These are phyloP conservation scores for Globisporangium recalcitrans DNA, from an alignment of 352 stramenopile species.

Conservation along the genomic window DNA sequence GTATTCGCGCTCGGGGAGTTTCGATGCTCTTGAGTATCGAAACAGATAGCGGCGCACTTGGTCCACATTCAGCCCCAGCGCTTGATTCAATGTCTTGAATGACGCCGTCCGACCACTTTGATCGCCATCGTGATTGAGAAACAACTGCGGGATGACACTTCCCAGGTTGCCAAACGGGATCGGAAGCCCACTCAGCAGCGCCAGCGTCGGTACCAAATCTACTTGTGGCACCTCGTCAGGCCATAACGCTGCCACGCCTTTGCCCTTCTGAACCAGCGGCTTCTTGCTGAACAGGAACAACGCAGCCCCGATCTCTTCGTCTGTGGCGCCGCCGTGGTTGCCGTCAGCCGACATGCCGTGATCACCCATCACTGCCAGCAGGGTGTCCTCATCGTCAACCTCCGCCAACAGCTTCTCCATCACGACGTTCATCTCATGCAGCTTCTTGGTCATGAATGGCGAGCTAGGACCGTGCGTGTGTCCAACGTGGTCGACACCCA, in stretches of 20 bases:
- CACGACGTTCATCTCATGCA: constrained; percentile 94
- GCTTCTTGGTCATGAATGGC: constrained; percentile 92
- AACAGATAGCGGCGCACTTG: constrained; percentile 81
- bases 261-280: constrained; percentile 22
- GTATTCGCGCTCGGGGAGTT: constrained; percentile 52
- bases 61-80: constrained; percentile 74
- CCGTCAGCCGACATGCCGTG: constrained; percentile 98
- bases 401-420: constrained; percentile 69
- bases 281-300: constrained; percentile 90
- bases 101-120: constrained; percentile 5
- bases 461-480: constrained; percentile 95
- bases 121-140: constrained; percentile 37
- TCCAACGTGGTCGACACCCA: constrained; percentile 97
- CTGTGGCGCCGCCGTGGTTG: constrained; percentile 95
- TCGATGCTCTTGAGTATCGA: constrained; percentile 60
- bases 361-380: constrained; percentile 95
- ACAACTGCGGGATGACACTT: constrained; percentile 88
- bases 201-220: constrained; percentile 95
- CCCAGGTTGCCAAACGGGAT: constrained; percentile 96
- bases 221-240: constrained; percentile 85
- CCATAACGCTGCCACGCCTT: constrained; percentile 13
- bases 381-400: constrained; percentile 67
- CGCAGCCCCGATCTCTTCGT: constrained; percentile 93
- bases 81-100: constrained; percentile 60
- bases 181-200: constrained; percentile 90